These are phyloP conservation scores for Gentiana dahurica DNA, from an alignment of 257 asterid species.

Conservation along the genomic window DNA sequence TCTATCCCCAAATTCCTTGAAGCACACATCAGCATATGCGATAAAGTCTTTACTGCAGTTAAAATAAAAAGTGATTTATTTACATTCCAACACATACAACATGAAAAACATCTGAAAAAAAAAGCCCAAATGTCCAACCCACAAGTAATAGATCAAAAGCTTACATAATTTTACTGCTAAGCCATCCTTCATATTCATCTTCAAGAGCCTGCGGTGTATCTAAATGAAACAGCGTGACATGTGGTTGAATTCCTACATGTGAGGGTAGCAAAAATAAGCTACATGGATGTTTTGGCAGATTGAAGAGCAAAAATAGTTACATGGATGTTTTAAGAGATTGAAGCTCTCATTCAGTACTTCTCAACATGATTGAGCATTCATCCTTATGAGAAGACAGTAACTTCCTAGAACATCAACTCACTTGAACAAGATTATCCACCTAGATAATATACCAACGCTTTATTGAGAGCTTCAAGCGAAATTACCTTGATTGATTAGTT, in stretches of 20 bases:
- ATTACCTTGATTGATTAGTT: constrained; percentile 32
- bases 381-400: neutral
- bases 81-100: neutral
- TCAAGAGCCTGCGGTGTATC: constrained; percentile 53
- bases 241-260: constrained; percentile 47
- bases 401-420: neutral
- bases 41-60: constrained; percentile 33
- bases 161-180: constrained; percentile 34
- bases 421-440: constrained; percentile 1
- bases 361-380: no score
- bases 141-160: neutral
- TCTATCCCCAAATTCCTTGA: constrained; percentile 39
- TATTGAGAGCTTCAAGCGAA: neutral
- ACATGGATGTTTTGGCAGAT: no score
- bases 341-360: no score
- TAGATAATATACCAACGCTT: neutral
- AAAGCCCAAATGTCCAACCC: neutral
- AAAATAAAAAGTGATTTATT: neutral
- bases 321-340: no score
- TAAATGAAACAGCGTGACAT: constrained; percentile 31
- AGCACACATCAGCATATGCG: constrained; percentile 33
- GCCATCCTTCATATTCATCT: constrained; percentile 45
- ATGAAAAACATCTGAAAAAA: neutral
- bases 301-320: no score
- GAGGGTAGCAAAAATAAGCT: no score